Evolutionary conservation across 78 protist genomes (phyloP).

Genomic region (Bigelowiella natans): DNA sequence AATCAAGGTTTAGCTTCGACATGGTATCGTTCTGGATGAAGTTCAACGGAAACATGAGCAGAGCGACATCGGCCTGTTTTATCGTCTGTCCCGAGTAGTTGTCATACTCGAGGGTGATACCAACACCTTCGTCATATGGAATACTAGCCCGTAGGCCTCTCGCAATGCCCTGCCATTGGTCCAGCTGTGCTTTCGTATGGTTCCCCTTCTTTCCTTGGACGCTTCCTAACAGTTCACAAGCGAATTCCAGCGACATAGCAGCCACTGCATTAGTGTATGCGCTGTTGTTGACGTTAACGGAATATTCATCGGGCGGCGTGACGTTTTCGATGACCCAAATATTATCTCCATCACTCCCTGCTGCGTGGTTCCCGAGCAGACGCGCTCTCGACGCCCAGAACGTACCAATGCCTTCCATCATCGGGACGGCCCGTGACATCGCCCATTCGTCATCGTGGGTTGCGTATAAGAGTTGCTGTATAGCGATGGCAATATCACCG

Average conservation of each 20-base stretch:
- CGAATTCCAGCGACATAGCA: constrained; percentile 2
- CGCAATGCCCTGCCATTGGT: neutral
- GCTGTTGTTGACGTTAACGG: neutral
- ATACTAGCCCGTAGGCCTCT: no score
- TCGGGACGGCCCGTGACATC: neutral
- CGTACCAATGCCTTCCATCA: neutral
- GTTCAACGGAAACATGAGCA: constrained; percentile 25
- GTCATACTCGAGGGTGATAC: neutral
- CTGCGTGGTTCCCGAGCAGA: neutral
- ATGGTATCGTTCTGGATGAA: neutral
- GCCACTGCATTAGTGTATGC: constrained; percentile 37
- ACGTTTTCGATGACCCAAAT: constrained; percentile 1
- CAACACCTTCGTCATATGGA: neutral
- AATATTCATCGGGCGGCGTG: constrained; percentile 20
- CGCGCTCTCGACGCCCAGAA: constrained; percentile 16
- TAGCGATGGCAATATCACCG: constrained; percentile 26
- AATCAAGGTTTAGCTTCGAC: constrained; percentile 7
- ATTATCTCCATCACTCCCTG: neutral
- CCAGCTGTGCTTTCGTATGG: neutral
- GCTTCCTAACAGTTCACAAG: no score
- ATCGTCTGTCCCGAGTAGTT: constrained; percentile 2
- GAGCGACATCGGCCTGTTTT: constrained; percentile 45
- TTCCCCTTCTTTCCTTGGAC: no score
- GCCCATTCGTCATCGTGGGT: neutral
- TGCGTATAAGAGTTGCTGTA: neutral